Conservation (phyloP, 441 rosid species). For the Populus tomentosa region DNA sequence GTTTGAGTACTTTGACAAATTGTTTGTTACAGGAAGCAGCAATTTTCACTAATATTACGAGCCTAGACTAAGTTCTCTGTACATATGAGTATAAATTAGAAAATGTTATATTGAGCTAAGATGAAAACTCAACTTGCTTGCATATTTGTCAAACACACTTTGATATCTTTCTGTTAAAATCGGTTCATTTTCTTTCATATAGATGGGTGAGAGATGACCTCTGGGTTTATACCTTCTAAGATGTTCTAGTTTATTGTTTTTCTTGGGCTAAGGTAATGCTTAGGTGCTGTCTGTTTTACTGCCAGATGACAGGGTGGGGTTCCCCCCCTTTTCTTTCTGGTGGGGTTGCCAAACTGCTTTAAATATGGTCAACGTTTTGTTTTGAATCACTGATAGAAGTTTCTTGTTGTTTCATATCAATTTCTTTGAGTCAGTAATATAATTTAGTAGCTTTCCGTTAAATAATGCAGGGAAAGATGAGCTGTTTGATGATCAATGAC, state of each 20-base stretch:
- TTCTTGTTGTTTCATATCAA: slow-evolving; percentile 5
- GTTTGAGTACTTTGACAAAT: background rate
- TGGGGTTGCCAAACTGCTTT: background rate
- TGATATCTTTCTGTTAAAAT: background rate
- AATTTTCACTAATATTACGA: background rate
- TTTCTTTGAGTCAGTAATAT: slow-evolving; percentile 12
- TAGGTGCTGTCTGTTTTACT: background rate
- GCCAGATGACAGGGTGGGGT: background rate
- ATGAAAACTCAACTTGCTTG: background rate
- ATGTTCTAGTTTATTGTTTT: background rate
- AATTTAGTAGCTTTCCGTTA: slow-evolving; percentile 14
- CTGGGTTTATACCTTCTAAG: background rate
- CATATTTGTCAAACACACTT: background rate
- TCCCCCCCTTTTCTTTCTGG: background rate
- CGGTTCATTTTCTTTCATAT: background rate
- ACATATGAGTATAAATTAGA: background rate
- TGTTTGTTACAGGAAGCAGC: background rate
- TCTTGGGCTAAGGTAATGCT: background rate
- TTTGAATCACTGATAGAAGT: background rate
- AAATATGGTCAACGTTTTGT: background rate
- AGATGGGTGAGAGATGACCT: background rate
- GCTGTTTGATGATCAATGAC: slow-evolving; percentile 94
- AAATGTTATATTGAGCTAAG: background rate
- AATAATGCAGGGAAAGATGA: slow-evolving; percentile 86
- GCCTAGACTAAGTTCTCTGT: background rate